Evolutionary conservation across 2,329 filamentous ascomycete species (phyloP).

Genomic region (Fusarium sp.): DNA sequence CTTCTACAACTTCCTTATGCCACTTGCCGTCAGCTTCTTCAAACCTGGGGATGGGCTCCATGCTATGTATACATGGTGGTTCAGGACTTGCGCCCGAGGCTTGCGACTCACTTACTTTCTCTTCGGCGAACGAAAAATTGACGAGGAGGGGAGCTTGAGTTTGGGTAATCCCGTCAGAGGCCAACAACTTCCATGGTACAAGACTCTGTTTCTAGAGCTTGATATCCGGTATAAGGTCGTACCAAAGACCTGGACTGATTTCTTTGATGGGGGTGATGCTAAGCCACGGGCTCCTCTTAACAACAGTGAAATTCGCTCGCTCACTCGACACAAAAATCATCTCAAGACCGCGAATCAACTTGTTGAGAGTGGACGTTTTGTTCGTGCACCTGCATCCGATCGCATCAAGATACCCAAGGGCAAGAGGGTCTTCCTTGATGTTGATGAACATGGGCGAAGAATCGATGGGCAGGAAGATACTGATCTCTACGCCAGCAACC

Average conservation of each 20-base stretch:
- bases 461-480: constrained; percentile 64
- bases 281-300: constrained; percentile 54
- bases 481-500: constrained; percentile 65
- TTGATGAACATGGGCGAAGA: constrained; percentile 73
- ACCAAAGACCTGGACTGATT: constrained; percentile 67
- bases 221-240: constrained; percentile 55
- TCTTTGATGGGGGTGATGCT: constrained; percentile 60
- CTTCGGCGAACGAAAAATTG: constrained; percentile 82
- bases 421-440: constrained; percentile 79
- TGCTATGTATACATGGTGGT: constrained; percentile 95
- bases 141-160: constrained; percentile 81
- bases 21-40: constrained; percentile 83
- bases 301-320: constrained; percentile 48
- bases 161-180: constrained; percentile 52
- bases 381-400: constrained; percentile 92
- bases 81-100: constrained; percentile 82
- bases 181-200: constrained; percentile 52
- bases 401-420: constrained; percentile 94
- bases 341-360: constrained; percentile 66
- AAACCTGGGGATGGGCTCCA: constrained; percentile 87
- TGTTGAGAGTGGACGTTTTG: constrained; percentile 80
- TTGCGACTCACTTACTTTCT: constrained; percentile 91
- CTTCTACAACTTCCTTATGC: constrained; percentile 97
- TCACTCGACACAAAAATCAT: constrained; percentile 54
- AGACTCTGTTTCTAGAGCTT: constrained; percentile 59